Percentiles rank a stretch among this genome's conserved stretches.
Conservation (phyloP, 164 flowering plant genomes). For the Protea cynaroides region DNA sequence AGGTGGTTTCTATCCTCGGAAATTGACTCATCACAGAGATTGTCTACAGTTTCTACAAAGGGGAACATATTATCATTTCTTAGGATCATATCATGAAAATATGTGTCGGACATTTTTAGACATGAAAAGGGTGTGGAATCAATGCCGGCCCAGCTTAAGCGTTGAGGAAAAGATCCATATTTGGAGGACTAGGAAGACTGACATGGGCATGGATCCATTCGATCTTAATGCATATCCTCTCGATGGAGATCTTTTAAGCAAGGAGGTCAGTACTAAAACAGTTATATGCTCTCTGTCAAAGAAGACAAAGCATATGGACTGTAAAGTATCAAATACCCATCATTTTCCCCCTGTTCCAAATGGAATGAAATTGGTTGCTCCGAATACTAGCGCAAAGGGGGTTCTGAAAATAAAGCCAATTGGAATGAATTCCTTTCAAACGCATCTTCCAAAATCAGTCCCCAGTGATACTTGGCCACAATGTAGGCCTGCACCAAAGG, state of each 20-base stretch:
- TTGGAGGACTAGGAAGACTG: conserved; percentile 18
- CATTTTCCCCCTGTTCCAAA: conserved; percentile 12
- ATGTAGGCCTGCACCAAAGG: conserved; percentile 23
- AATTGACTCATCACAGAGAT: conserved; percentile 24
- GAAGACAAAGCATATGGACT: conserved; percentile 9
- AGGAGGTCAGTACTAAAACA: conserved; percentile 4
- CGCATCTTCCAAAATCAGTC: background rate
- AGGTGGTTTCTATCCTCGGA: conserved; percentile 29
- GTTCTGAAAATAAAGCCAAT: conserved; percentile 25
- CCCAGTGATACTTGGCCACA: conserved; percentile 3
- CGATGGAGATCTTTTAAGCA: conserved; percentile 12
- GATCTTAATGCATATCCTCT: conserved; percentile 28
- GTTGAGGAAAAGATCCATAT: conserved; percentile 22
- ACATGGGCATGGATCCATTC: conserved; percentile 11
- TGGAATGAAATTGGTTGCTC: conserved; percentile 17
- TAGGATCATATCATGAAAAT: conserved; percentile 27
- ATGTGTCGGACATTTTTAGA: conserved; percentile 20
- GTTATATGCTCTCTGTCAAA: conserved; percentile 3
- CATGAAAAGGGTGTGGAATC: conserved; percentile 26
- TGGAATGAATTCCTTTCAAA: conserved; percentile 10
- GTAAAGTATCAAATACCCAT: conserved; percentile 6
- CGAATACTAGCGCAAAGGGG: conserved; percentile 20
- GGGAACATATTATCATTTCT: conserved; percentile 18
- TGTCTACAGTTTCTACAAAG: conserved; percentile 21
- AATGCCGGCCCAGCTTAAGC: conserved; percentile 16